Percentiles rank a stretch among this genome's conserved stretches.
Conservation (phyloP, 1,284 basidiomycete species). For the Meripilus lineatus region DNA sequence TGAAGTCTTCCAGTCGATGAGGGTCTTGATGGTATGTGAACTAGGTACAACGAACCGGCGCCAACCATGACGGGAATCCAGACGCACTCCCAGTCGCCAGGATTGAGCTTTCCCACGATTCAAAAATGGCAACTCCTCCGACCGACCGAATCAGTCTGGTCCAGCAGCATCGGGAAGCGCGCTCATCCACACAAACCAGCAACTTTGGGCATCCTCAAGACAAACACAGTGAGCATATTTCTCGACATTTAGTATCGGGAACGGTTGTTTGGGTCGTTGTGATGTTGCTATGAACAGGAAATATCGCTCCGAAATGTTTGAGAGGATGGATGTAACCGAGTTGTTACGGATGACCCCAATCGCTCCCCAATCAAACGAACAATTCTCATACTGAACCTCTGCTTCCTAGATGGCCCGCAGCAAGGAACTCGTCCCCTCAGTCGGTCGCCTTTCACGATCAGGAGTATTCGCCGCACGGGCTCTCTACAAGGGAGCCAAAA, state of each 20-base stretch:
- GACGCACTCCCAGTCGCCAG: no score
- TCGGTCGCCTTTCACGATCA: slow-evolving; percentile 83
- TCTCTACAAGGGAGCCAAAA: slow-evolving; percentile 78
- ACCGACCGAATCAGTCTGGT: no score
- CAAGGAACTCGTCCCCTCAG: slow-evolving; percentile 79
- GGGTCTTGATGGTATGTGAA: no score
- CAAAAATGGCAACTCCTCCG: no score
- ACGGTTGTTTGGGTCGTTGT: slow-evolving; percentile 6
- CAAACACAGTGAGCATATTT: slow-evolving; percentile 32
- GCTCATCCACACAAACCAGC: slow-evolving; percentile 18
- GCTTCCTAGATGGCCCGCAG: slow-evolving; percentile 83
- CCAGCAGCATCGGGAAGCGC: no score
- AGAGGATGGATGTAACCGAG: slow-evolving; percentile 31
- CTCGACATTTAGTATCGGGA: slow-evolving; percentile 1
- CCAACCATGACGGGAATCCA: no score
- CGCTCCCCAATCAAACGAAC: slow-evolving; percentile 12
- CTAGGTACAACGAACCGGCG: no score
- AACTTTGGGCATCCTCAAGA: slow-evolving; percentile 34
- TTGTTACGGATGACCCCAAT: slow-evolving; percentile 29
- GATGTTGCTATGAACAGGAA: slow-evolving; percentile 8
- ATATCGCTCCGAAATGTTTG: slow-evolving; percentile 4
- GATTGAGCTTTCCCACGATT: no score
- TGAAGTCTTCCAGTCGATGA: no score
- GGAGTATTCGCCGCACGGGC: slow-evolving; percentile 80
- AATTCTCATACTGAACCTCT: slow-evolving; percentile 14